A percentile compares a stretch with the other conserved stretches of the same genome.
Conservation (phyloP, 2,329 filamentous ascomycete genomes). For the Thelonectria blattea region DNA sequence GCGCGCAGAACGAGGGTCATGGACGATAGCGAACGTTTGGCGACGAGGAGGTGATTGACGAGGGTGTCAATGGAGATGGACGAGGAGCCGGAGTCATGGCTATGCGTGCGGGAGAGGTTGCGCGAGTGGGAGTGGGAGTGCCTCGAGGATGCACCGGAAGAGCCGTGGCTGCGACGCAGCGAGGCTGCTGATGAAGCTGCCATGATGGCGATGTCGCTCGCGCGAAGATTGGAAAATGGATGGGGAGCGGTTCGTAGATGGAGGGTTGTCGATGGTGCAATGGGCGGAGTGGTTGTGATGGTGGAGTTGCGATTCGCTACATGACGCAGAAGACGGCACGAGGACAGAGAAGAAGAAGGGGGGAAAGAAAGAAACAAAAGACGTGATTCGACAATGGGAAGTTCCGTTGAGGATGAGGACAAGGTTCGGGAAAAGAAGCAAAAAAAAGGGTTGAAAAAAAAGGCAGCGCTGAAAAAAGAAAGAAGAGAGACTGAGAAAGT, state of each 20-base stretch:
- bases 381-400: background rate
- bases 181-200: constrained; percentile 45
- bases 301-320: constrained; percentile 1
- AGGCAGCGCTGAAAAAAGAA: constrained; percentile 12
- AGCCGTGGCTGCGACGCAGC: constrained; percentile 45
- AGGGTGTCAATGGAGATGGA: constrained; percentile 70
- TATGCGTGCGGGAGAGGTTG: constrained; percentile 29
- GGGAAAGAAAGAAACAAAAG: background rate
- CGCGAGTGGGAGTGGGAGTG: constrained; percentile 36
- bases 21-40: constrained; percentile 85
- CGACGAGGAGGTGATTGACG: constrained; percentile 81
- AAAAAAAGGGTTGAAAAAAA: constrained; percentile 1
- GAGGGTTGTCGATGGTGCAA: background rate
- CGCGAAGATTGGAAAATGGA: background rate
- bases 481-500: constrained; percentile 15
- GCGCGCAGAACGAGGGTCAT: constrained; percentile 84
- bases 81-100: constrained; percentile 19
- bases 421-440: constrained; percentile 3
- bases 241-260: background rate
- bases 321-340: background rate
- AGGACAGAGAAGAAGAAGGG: background rate
- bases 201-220: constrained; percentile 35
- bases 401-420: background rate
- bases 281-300: background rate
- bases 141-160: constrained; percentile 44